These are phyloP conservation scores for Plasmodium vivax DNA, from an alignment of 169 alveolate genomes.

Conservation along the genomic window DNA sequence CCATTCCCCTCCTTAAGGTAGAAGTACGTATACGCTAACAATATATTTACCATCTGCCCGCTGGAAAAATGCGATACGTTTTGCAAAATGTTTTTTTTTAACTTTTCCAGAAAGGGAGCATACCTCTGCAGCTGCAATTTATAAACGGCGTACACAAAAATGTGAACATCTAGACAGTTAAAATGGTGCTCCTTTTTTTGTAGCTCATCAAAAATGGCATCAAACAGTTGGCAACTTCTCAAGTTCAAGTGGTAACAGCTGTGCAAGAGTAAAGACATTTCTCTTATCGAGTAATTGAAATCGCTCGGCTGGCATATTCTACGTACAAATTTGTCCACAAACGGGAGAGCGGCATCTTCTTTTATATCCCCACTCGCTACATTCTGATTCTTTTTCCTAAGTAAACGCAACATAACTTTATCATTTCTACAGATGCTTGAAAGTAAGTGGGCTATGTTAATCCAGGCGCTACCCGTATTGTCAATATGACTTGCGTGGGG, in stretches of 20 bases:
- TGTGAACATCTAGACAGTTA: constrained; percentile 49
- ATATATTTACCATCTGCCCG: constrained; percentile 47
- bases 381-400: neutral
- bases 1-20: neutral
- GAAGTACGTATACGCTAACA: constrained; percentile 40
- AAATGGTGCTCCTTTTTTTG: neutral
- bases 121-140: constrained; percentile 39
- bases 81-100: constrained; percentile 54
- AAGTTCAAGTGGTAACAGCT: constrained; percentile 23
- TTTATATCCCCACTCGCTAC: neutral
- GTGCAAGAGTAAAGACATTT: constrained; percentile 52
- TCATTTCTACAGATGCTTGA: constrained; percentile 29
- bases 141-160: constrained; percentile 54
- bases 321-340: constrained; percentile 29
- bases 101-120: constrained; percentile 23
- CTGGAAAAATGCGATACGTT: constrained; percentile 23
- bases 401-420: constrained; percentile 6
- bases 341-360: neutral
- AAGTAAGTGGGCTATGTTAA: constrained; percentile 35
- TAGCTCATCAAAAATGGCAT: constrained; percentile 14
- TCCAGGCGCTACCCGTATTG: constrained; percentile 58
- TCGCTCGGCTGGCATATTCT: neutral
- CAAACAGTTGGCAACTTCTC: constrained; percentile 13
- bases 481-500: neutral
- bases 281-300: constrained; percentile 50